These are phyloP conservation scores for Rickenella mellea DNA, from an alignment of 768 basidiomycete genomes.

Conservation along the genomic window DNA sequence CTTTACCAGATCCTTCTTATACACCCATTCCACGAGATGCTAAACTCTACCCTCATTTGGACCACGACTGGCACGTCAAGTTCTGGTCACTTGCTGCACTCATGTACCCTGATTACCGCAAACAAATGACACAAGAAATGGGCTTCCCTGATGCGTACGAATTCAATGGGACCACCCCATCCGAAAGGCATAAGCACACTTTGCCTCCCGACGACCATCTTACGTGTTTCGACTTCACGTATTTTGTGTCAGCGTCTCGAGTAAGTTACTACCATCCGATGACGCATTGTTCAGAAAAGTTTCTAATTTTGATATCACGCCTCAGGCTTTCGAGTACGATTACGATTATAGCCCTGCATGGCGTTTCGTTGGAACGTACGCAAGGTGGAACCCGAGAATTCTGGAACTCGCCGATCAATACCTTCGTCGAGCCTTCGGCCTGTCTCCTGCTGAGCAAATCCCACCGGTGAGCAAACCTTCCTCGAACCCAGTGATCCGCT, in stretches of 20 bases:
- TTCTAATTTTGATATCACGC: neutral
- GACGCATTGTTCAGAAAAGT: neutral
- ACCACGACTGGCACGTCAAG: conserved; percentile 21
- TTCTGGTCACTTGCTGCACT: conserved; percentile 25
- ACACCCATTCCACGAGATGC: neutral
- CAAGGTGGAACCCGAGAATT: conserved; percentile 38
- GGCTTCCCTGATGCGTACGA: no score
- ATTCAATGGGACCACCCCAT: no score
- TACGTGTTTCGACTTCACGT: conserved; percentile 30
- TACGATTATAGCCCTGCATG: conserved; percentile 53
- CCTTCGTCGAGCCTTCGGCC: conserved; percentile 33
- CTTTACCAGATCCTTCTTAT: conserved; percentile 4
- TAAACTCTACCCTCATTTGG: conserved; percentile 14
- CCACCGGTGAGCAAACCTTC: no score
- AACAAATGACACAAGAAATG: conserved; percentile 9
- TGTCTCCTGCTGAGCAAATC: conserved; percentile 4
- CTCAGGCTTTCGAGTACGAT: conserved; percentile 44
- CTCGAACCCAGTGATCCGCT: no score
- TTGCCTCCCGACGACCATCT: conserved; percentile 29
- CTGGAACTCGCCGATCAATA: conserved; percentile 34
- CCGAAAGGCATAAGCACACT: conserved; percentile 8
- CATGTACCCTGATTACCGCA: conserved; percentile 22
- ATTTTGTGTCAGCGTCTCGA: conserved; percentile 24
- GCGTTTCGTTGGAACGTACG: conserved; percentile 44
- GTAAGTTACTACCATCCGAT: conserved; percentile 9